These are phyloP conservation scores for Pisolithus tinctorius DNA, from an alignment of 768 basidiomycete genomes.

Conservation along the genomic window DNA sequence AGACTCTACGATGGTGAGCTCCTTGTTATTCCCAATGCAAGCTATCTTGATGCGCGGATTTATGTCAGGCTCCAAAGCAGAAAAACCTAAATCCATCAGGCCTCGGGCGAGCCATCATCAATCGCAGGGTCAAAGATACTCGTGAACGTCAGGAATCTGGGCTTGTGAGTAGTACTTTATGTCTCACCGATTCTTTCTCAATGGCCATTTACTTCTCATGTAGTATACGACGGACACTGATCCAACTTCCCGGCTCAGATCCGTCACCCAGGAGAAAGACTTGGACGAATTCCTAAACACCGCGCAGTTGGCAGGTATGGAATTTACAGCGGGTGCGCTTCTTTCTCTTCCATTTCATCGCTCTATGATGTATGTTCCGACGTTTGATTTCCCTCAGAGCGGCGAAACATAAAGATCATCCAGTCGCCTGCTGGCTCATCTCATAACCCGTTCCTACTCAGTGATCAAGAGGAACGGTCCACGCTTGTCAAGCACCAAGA, in stretches of 20 bases:
- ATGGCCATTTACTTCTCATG: not conserved
- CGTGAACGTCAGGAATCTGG: constrained; percentile 38
- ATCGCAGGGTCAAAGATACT: constrained; percentile 55
- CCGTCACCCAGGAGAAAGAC: constrained; percentile 93
- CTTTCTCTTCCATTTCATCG: not conserved
- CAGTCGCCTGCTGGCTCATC: constrained; percentile 41
- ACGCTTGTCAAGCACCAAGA: constrained; percentile 68
- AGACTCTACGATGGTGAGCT: not conserved
- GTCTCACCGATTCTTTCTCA: not conserved
- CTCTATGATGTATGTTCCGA: constrained; percentile 1
- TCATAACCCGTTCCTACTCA: constrained; percentile 84
- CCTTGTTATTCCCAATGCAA: not conserved
- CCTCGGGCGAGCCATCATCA: constrained; percentile 92
- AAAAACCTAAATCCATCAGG: constrained; percentile 70
- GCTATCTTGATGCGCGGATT: not conserved
- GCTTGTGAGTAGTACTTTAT: constrained; percentile 41
- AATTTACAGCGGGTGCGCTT: constrained; percentile 86
- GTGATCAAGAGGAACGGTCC: constrained; percentile 72
- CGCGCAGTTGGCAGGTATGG: constrained; percentile 88
- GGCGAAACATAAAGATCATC: constrained; percentile 75
- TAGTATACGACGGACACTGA: constrained; percentile 79
- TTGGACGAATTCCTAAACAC: constrained; percentile 94
- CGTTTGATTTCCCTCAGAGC: constrained; percentile 38
- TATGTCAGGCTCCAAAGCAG: constrained; percentile 47
- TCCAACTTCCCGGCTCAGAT: constrained; percentile 62